These are phyloP conservation scores for Phaseolus coccineus DNA, from an alignment of 331 rosid genomes.

Conservation along the genomic window DNA sequence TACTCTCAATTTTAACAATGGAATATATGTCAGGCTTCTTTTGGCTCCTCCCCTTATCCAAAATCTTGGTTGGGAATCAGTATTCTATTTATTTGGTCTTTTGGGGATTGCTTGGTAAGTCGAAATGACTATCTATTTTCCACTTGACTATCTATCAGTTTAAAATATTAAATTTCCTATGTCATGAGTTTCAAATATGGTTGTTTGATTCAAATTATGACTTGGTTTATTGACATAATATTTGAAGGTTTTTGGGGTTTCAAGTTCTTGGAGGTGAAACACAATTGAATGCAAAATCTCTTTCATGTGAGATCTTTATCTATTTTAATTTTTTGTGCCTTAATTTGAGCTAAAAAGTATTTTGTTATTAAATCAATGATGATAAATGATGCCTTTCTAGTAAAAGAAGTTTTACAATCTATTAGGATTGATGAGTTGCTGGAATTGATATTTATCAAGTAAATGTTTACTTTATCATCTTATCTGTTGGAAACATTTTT, in stretches of 20 bases:
- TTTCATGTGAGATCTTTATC: slow-evolving; percentile 59
- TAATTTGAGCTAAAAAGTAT: neutral
- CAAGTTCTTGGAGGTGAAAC: slow-evolving; percentile 66
- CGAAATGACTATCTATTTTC: slow-evolving; percentile 32
- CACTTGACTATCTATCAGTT: slow-evolving; percentile 17
- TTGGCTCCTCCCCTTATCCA: slow-evolving; percentile 93
- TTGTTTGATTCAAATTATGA: slow-evolving; percentile 38
- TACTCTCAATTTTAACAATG: slow-evolving; percentile 45
- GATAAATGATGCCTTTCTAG: slow-evolving; percentile 14
- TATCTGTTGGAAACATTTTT: slow-evolving; percentile 15
- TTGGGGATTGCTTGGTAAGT: slow-evolving; percentile 90
- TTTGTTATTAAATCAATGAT: slow-evolving; percentile 10
- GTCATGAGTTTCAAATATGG: slow-evolving; percentile 22
- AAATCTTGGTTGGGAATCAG: slow-evolving; percentile 92
- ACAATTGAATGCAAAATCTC: slow-evolving; percentile 55
- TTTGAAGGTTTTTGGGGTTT: slow-evolving; percentile 85
- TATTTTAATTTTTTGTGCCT: slow-evolving; percentile 35
- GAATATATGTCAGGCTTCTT: slow-evolving; percentile 74
- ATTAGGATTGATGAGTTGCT: slow-evolving; percentile 16
- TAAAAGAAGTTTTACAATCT: neutral
- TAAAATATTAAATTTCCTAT: slow-evolving; percentile 26
- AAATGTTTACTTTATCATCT: slow-evolving; percentile 11
- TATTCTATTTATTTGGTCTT: slow-evolving; percentile 81
- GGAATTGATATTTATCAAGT: slow-evolving; percentile 7
- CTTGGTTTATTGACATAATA: slow-evolving; percentile 32